Percentiles rank a stretch among this genome's conserved stretches.
phyloP scores from a whole-genome alignment of 441 rosid genomes.

The Adansonia grandidieri region DNA sequence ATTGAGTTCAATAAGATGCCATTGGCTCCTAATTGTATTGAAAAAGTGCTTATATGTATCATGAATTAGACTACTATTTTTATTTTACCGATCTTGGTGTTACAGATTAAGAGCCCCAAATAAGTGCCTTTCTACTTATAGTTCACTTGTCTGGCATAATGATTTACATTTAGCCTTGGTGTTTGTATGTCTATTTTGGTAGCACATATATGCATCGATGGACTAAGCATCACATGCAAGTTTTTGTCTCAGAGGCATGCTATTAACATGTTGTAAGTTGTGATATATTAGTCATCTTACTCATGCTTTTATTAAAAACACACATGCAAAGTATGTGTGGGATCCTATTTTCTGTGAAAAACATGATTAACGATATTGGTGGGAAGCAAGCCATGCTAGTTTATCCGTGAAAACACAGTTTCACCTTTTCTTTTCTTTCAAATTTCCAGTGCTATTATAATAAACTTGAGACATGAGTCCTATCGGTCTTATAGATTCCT shows the following conservation, averaged over 20 bases:
- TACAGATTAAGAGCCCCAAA: neutral
- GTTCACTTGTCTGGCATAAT: constrained; percentile 12
- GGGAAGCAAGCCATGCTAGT: constrained; percentile 3
- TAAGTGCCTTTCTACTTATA: neutral
- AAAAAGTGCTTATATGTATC: neutral
- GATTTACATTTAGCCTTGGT: neutral
- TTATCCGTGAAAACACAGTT: neutral
- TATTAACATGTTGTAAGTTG: neutral
- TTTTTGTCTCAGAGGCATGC: constrained; percentile 3
- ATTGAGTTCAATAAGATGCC: neutral
- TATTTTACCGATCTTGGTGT: neutral
- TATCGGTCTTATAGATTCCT: neutral
- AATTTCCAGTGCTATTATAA: neutral
- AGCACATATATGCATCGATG: neutral
- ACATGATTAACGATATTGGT: neutral
- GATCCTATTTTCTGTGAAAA: constrained; percentile 8
- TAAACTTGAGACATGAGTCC: constrained; percentile 7
- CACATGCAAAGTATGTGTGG: neutral
- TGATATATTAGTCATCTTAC: neutral
- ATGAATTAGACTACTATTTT: neutral
- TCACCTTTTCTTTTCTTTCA: neutral
- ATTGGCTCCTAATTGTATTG: neutral
- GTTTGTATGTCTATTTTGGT: constrained; percentile 17
- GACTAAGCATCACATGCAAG: constrained; percentile 8
- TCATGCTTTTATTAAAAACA: neutral